Conservation (phyloP, 2,329 filamentous ascomycete genomes). For the Hypoxylon sp. region DNA sequence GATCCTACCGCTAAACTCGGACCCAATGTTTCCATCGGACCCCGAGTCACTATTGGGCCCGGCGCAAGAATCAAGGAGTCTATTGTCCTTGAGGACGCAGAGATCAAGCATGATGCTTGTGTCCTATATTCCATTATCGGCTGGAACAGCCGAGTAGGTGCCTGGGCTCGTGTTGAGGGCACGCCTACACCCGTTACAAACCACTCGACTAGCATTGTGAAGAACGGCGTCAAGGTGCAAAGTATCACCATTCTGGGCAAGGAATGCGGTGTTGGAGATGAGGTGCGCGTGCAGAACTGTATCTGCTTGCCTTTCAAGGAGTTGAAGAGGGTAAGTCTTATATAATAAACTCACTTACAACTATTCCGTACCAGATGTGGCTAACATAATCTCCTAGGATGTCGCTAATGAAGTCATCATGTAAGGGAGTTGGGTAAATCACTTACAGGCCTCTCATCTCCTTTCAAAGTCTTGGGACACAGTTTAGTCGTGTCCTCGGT, state of each 20-base stretch:
- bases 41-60: conserved; percentile 86
- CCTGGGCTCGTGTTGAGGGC: conserved; percentile 98
- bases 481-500: conserved; percentile 29
- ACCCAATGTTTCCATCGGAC: conserved; percentile 95
- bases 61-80: conserved; percentile 95
- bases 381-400: conserved; percentile 70
- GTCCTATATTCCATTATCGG: conserved; percentile 96
- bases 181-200: conserved; percentile 89
- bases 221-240: conserved; percentile 98
- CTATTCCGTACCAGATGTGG: conserved; percentile 32
- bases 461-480: conserved; percentile 20
- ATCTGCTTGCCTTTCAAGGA: conserved; percentile 98
- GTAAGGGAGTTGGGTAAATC: conserved; percentile 65
- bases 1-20: conserved; percentile 97
- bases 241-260: conserved; percentile 98
- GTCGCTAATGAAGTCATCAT: conserved; percentile 92
- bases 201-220: conserved; percentile 94
- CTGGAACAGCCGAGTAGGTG: conserved; percentile 94
- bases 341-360: background rate
- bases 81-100: conserved; percentile 93
- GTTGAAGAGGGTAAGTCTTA: conserved; percentile 84
- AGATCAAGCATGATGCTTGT: conserved; percentile 97
- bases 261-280: conserved; percentile 93
- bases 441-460: conserved; percentile 37
- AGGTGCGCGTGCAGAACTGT: conserved; percentile 97